Evolutionary conservation across 148 eudicot genomes (phyloP).

Genomic region (Diospyros kaki): DNA sequence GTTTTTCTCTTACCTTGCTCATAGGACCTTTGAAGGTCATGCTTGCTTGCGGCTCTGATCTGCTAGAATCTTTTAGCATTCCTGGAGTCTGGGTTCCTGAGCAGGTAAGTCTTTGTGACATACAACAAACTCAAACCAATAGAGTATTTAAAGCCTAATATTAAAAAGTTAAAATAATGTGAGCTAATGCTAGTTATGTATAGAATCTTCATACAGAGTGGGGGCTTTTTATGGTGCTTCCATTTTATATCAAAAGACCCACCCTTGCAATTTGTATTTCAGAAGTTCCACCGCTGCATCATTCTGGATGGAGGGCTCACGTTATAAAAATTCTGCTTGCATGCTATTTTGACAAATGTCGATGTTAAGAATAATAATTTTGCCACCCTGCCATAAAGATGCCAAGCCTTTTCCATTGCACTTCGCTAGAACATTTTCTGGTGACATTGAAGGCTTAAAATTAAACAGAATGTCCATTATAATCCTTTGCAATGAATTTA

Average conservation of each 20-base stretch:
- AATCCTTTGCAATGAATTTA: too few relatives aligned
- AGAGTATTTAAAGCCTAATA: not conserved
- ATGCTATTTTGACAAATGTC: too few relatives aligned
- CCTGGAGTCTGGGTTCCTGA: constrained; percentile 89
- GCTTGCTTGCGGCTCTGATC: constrained; percentile 97
- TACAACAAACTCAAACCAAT: not conserved
- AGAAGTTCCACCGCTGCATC: too few relatives aligned
- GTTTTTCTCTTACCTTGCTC: constrained; percentile 9
- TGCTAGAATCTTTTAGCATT: constrained; percentile 71
- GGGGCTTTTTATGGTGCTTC: too few relatives aligned
- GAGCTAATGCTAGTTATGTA: too few relatives aligned
- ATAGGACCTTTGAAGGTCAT: constrained; percentile 63
- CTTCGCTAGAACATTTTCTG: not conserved
- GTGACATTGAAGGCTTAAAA: not conserved
- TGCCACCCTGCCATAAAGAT: not conserved
- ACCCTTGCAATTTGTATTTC: too few relatives aligned
- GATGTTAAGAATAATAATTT: not conserved
- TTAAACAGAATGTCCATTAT: not conserved
- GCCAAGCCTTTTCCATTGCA: not conserved
- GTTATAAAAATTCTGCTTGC: too few relatives aligned
- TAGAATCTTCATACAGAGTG: too few relatives aligned
- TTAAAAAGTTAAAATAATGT: too few relatives aligned
- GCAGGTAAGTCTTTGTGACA: constrained; percentile 47
- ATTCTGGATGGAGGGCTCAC: too few relatives aligned
- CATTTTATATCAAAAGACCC: not conserved